Conservation (phyloP, 2,329 filamentous ascomycete genomes). For the Exophiala sp. region DNA sequence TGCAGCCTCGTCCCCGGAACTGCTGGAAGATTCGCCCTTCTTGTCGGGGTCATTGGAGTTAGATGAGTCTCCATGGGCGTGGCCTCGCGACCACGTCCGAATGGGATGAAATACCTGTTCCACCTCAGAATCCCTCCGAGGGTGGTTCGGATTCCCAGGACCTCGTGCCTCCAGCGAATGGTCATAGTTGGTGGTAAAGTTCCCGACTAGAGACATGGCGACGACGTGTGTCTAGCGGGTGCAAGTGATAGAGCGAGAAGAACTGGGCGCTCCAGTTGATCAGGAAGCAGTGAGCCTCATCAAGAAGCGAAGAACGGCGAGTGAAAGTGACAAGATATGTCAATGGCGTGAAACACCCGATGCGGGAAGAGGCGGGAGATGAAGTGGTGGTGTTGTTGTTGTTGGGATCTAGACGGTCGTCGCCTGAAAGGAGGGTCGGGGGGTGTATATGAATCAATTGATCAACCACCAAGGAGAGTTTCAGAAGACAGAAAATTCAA, state of each 20-base stretch:
- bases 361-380: too few species aligned
- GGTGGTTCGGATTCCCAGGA: constrained; percentile 3
- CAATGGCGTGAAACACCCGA: too few species aligned
- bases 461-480: too few species aligned
- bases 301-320: too few species aligned
- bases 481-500: too few species aligned
- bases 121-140: constrained; percentile 3
- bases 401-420: too few species aligned
- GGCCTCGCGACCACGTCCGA: not conserved
- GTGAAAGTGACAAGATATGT: too few species aligned
- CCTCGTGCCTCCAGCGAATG: constrained; percentile 10
- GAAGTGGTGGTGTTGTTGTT: too few species aligned
- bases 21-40: constrained; percentile 14
- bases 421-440: too few species aligned
- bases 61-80: not conserved
- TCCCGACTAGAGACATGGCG: constrained; percentile 22
- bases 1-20: constrained; percentile 17
- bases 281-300: too few species aligned
- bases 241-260: not conserved
- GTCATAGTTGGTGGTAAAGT: constrained; percentile 17
- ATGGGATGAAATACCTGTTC: constrained; percentile 7
- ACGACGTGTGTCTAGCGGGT: not conserved
- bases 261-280: not conserved
- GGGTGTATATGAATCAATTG: too few species aligned
- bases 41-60: constrained; percentile 3